Base-by-base conservation (phyloP, 768 basidiomycete genomes). In the Lactarius sanguifluus region DNA sequence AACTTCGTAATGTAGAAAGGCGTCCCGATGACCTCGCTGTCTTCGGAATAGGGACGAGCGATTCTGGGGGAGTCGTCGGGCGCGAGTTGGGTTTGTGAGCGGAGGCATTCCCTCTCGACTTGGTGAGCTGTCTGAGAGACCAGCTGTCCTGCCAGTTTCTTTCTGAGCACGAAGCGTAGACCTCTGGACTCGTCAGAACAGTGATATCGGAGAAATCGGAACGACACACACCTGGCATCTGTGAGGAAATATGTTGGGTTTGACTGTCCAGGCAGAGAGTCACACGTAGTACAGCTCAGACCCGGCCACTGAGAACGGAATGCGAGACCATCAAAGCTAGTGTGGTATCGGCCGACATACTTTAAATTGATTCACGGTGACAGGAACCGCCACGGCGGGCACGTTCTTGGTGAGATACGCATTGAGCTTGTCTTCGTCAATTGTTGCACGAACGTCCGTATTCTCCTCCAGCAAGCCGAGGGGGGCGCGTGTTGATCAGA, bases 1-100 rank as follows among this genome's bases (percentile, higher is more conserved):
- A 92, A 98, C 74, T 97, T 90, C 96, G 98, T 98, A 54, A 98
- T 83, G 75, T 97, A 98, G 78, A 98, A 98, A 3, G 90, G 85
- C 28, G 94, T 94, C 3, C 96, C 96, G 23, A 96, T 81, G 47
- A 98, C 83, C 3, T 78, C 72, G 40, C 72, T 79, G 73, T 98
- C 92, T 71, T 90, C 86, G 96, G 96, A 0, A 97, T 86, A 1
- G 96, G 96, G 16, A 97, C 87, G 38, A 79, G 81, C 64, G 81
- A 77, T 43, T 80, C 78, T 18, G 81, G 73, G 40, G 77, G 73
- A 2, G 83, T 91, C 6, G 81, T 76, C 18, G 83, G 77, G 7
- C 77, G 79, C 40, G 72, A 75, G 73, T 96, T 97, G 76, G 94
- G 84, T 54, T 76, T 80, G 74, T 92, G 87, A 25, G 98, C 79